Conservation (phyloP, 768 basidiomycete species). For the Floccularia luteovirens region DNA sequence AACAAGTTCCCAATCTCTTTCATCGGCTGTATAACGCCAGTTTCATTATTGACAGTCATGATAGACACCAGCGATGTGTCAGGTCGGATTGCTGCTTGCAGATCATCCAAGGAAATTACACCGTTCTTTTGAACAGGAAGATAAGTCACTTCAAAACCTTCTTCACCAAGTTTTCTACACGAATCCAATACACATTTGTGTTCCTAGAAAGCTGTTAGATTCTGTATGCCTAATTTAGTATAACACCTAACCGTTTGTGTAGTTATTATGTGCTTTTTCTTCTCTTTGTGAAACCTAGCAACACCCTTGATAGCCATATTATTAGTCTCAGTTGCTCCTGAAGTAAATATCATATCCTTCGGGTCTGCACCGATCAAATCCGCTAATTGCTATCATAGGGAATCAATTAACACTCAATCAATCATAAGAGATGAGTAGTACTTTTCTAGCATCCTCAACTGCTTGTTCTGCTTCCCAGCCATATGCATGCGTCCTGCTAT, state of each 20-base stretch:
- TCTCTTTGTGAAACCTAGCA: constrained; percentile 90
- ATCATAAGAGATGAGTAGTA: constrained; percentile 12
- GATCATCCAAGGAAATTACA: constrained; percentile 64
- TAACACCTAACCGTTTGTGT: constrained; percentile 72
- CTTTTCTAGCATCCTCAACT: constrained; percentile 88
- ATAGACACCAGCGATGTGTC: constrained; percentile 93
- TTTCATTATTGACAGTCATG: constrained; percentile 99
- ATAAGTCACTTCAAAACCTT: constrained; percentile 97
- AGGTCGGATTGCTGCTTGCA: constrained; percentile 85
- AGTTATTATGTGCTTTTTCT: constrained; percentile 90
- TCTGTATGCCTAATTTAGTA: neutral
- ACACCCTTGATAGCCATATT: constrained; percentile 98
- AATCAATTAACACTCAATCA: constrained; percentile 1
- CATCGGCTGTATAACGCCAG: constrained; percentile 95
- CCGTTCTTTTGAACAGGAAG: constrained; percentile 90
- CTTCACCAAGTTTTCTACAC: constrained; percentile 89
- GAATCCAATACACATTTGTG: constrained; percentile 99
- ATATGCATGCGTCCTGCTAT: constrained; percentile 97
- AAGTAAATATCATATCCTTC: constrained; percentile 97
- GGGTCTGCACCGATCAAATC: constrained; percentile 88
- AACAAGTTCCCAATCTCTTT: constrained; percentile 88
- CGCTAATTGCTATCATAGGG: constrained; percentile 65
- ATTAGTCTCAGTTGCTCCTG: constrained; percentile 96
- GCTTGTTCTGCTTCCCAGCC: constrained; percentile 98
- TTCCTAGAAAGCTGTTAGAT: constrained; percentile 45